Evolutionary conservation across 345 rosid genomes (phyloP).

Genomic region (Bretschneidera sinensis): DNA sequence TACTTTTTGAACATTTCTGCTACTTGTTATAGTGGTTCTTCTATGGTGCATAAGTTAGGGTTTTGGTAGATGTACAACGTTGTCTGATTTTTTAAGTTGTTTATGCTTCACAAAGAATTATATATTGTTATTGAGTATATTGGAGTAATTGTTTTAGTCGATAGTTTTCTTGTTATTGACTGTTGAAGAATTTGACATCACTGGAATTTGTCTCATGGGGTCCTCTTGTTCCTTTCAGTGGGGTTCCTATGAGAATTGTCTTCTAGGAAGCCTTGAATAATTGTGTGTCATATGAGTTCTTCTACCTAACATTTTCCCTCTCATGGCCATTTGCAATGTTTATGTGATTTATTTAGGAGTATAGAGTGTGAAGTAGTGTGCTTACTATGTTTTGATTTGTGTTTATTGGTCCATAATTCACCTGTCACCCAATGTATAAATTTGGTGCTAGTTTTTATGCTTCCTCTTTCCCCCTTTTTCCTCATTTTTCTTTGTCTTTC

Average conservation of each 20-base stretch:
- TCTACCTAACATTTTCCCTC: background rate
- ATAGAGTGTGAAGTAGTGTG: background rate
- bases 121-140: background rate
- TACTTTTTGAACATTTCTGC: background rate
- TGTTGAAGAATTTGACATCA: constrained; percentile 2
- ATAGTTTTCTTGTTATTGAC: constrained; percentile 2
- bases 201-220: constrained; percentile 12
- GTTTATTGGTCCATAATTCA: constrained; percentile 15
- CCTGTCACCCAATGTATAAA: background rate
- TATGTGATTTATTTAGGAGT: background rate
- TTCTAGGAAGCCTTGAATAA: constrained; percentile 12
- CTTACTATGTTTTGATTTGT: constrained; percentile 2
- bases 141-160: background rate
- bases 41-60: background rate
- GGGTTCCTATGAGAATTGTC: constrained; percentile 18
- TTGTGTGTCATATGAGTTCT: background rate
- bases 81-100: background rate
- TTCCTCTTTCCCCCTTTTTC: background rate
- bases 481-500: background rate
- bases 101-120: background rate
- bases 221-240: constrained; percentile 20
- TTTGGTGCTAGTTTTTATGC: constrained; percentile 10
- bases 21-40: background rate
- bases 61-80: background rate
- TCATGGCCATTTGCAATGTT: background rate